A percentile compares a stretch with the other conserved stretches of the same genome.
Evolutionary conservation across 2,329 filamentous ascomycete species (phyloP).

Genomic region (Alternaria conjuncta): DNA sequence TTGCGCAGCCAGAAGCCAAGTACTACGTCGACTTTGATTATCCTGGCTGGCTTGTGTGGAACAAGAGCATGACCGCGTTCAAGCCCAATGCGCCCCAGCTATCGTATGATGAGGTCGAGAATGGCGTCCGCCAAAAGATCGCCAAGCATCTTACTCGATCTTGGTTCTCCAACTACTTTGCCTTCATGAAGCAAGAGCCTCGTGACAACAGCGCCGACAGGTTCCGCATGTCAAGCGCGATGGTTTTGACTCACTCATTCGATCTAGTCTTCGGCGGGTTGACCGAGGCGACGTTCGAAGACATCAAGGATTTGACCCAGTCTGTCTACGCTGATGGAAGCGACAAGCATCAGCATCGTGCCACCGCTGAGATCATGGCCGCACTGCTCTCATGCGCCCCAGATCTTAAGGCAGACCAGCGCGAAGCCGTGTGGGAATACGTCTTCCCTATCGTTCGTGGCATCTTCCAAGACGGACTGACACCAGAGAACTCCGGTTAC

Average conservation of each 20-base stretch:
- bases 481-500: slow-evolving; percentile 91
- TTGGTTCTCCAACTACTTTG: slow-evolving; percentile 89
- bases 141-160: slow-evolving; percentile 78
- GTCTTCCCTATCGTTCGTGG: slow-evolving; percentile 85
- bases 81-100: slow-evolving; percentile 73
- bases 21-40: slow-evolving; percentile 93
- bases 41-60: slow-evolving; percentile 96
- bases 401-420: slow-evolving; percentile 76
- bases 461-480: slow-evolving; percentile 89
- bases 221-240: slow-evolving; percentile 86
- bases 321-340: slow-evolving; percentile 88
- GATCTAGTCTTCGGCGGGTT: slow-evolving; percentile 84
- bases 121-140: slow-evolving; percentile 75
- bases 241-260: slow-evolving; percentile 87
- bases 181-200: slow-evolving; percentile 94
- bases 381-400: slow-evolving; percentile 81
- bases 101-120: slow-evolving; percentile 83
- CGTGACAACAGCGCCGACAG: slow-evolving; percentile 81
- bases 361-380: slow-evolving; percentile 90
- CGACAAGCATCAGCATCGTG: slow-evolving; percentile 97
- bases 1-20: slow-evolving; percentile 77
- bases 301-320: slow-evolving; percentile 80
- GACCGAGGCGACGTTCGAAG: slow-evolving; percentile 80
- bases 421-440: slow-evolving; percentile 83
- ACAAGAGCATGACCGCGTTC: slow-evolving; percentile 81